Evolutionary conservation across 2,329 filamentous ascomycete genomes (phyloP).

Genomic region (Rutstroemia sp.): DNA sequence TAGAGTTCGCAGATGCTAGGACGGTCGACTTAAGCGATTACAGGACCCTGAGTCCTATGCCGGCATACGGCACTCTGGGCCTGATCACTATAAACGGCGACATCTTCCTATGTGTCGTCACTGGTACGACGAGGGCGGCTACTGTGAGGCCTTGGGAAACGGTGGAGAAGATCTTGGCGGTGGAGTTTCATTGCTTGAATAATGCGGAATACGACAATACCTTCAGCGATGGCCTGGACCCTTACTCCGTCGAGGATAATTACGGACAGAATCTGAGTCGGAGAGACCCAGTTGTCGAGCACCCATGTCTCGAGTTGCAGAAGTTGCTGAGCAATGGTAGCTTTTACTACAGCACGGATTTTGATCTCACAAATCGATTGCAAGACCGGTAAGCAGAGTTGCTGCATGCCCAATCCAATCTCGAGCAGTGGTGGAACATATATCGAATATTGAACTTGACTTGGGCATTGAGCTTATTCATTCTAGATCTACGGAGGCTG

Average conservation of each 20-base stretch:
- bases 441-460: not conserved
- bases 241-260: constrained; percentile 23
- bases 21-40: constrained; percentile 67
- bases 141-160: constrained; percentile 81
- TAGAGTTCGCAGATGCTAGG: constrained; percentile 68
- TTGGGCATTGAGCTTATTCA: not conserved
- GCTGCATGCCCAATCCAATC: not conserved
- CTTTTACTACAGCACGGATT: constrained; percentile 98
- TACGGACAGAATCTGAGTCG: constrained; percentile 50
- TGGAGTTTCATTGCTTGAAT: constrained; percentile 91
- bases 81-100: constrained; percentile 77
- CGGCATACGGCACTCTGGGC: constrained; percentile 79
- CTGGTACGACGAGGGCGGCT: constrained; percentile 68
- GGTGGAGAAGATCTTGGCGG: constrained; percentile 75
- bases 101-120: constrained; percentile 88
- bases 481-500: constrained; percentile 61
- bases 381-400: constrained; percentile 63
- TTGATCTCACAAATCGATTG: constrained; percentile 87
- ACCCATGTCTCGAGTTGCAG: constrained; percentile 84
- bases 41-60: constrained; percentile 63
- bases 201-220: constrained; percentile 79
- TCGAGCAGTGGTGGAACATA: not conserved
- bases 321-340: constrained; percentile 89
- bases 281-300: constrained; percentile 66
- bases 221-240: constrained; percentile 39